These are phyloP conservation scores for Zalaria obscura DNA, from an alignment of 2,329 filamentous ascomycete species.

Conservation along the genomic window DNA sequence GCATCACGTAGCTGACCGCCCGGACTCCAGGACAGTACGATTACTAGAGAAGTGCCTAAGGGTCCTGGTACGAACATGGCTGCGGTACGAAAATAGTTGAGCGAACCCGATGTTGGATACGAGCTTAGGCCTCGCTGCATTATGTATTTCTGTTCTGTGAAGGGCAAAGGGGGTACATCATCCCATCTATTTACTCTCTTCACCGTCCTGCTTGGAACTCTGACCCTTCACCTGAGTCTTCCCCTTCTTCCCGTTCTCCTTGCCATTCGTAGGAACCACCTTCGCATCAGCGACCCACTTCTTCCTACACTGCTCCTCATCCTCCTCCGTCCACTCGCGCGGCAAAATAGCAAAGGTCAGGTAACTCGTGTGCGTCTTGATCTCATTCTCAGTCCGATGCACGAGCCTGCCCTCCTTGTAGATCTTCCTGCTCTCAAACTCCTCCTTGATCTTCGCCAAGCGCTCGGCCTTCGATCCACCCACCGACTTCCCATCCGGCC, in stretches of 20 bases:
- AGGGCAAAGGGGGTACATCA: too few species aligned
- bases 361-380: slow-evolving; percentile 97
- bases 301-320: slow-evolving; percentile 53
- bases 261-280: slow-evolving; percentile 38
- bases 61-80: too few species aligned
- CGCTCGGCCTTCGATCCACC: slow-evolving; percentile 14
- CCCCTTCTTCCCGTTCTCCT: slow-evolving; percentile 35
- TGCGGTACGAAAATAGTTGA: too few species aligned
- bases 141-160: too few species aligned
- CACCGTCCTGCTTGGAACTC: neutral
- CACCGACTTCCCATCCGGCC: slow-evolving; percentile 11
- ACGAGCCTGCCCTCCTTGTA: slow-evolving; percentile 67
- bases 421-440: slow-evolving; percentile 32
- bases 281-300: slow-evolving; percentile 23
- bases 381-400: slow-evolving; percentile 69
- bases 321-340: slow-evolving; percentile 69
- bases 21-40: too few species aligned
- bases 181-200: neutral
- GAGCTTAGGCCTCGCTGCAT: too few species aligned
- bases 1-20: too few species aligned
- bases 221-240: slow-evolving; percentile 35
- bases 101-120: too few species aligned
- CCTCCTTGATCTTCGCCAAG: slow-evolving; percentile 18
- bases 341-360: slow-evolving; percentile 84
- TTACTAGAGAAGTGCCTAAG: too few species aligned